Percentiles rank a stretch among this genome's conserved stretches.
Evolutionary conservation across 2,329 filamentous ascomycete species (phyloP).

Genomic region (Penicillium sclerotigenum): DNA sequence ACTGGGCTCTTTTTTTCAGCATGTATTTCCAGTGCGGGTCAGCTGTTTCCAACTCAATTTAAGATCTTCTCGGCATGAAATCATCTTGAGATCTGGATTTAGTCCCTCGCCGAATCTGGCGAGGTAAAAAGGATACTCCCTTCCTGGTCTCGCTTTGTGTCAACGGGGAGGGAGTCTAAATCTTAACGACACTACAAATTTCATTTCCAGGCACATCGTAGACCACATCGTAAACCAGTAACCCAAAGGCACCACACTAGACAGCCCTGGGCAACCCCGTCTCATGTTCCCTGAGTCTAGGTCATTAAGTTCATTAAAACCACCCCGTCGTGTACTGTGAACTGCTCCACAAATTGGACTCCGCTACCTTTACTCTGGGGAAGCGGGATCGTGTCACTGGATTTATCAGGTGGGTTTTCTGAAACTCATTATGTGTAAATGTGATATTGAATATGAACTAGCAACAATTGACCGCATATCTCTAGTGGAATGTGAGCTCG

Average conservation of each 20-base stretch:
- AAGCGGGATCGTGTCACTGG: not conserved
- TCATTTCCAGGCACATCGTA: not conserved
- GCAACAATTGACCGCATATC: not conserved
- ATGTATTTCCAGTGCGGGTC: constrained; percentile 42
- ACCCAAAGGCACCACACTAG: not conserved
- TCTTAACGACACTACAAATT: constrained; percentile 25
- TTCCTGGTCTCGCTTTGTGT: constrained; percentile 11
- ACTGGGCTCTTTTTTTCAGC: constrained; percentile 38
- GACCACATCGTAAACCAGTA: not conserved
- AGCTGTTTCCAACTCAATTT: constrained; percentile 42
- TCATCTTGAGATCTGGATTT: constrained; percentile 20
- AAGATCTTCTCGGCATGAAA: constrained; percentile 40
- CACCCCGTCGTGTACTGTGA: not conserved
- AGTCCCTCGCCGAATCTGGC: constrained; percentile 45
- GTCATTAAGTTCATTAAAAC: not conserved
- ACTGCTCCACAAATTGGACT: not conserved
- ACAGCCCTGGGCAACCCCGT: no score
- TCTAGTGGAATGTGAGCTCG: not conserved
- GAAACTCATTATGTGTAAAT: not conserved
- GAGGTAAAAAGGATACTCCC: constrained; percentile 30
- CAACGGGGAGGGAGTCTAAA: constrained; percentile 45
- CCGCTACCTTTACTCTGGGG: not conserved
- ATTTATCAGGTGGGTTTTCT: not conserved
- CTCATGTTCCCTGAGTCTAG: not conserved
- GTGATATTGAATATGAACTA: not conserved